Conservation (phyloP, 192 early-diverging fungal genomes). For the Tieghemiomyces parasiticus region DNA sequence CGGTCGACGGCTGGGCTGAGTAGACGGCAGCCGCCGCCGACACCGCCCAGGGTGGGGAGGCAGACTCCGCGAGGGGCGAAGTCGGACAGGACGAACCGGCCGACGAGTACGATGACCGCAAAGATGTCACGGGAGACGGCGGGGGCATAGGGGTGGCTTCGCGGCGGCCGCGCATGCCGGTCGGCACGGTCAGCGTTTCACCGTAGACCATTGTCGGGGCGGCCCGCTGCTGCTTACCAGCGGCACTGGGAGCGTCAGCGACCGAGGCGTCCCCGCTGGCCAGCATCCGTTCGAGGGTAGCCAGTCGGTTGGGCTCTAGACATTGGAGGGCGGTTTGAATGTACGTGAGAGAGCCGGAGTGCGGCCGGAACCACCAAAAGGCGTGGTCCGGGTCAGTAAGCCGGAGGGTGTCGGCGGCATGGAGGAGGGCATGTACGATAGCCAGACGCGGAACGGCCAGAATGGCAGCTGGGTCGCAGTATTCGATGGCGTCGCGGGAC, state of each 20-base stretch:
- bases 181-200: neutral
- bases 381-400: slow-evolving; percentile 31
- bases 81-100: neutral
- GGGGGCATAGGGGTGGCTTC: neutral
- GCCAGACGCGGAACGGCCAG: slow-evolving; percentile 41
- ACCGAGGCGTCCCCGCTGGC: slow-evolving; percentile 20
- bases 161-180: neutral
- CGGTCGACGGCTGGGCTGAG: neutral
- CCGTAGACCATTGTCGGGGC: neutral
- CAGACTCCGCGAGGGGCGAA: no score
- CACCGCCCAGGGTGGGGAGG: no score
- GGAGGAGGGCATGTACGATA: slow-evolving; percentile 35
- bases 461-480: slow-evolving; percentile 41
- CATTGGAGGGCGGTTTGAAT: slow-evolving; percentile 11
- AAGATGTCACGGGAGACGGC: slow-evolving; percentile 4
- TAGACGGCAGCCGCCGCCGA: neutral
- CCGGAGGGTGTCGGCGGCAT: slow-evolving; percentile 35
- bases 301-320: slow-evolving; percentile 12
- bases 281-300: slow-evolving; percentile 20
- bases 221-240: no score
- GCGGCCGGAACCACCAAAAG: slow-evolving; percentile 48
- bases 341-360: slow-evolving; percentile 18
- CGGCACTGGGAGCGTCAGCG: no score
- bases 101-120: neutral
- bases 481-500: slow-evolving; percentile 26